Evolutionary conservation across 2,329 filamentous ascomycete species (phyloP), one percentile per base, ranked within the genome.

Genomic region (Venturia carpophila): DNA sequence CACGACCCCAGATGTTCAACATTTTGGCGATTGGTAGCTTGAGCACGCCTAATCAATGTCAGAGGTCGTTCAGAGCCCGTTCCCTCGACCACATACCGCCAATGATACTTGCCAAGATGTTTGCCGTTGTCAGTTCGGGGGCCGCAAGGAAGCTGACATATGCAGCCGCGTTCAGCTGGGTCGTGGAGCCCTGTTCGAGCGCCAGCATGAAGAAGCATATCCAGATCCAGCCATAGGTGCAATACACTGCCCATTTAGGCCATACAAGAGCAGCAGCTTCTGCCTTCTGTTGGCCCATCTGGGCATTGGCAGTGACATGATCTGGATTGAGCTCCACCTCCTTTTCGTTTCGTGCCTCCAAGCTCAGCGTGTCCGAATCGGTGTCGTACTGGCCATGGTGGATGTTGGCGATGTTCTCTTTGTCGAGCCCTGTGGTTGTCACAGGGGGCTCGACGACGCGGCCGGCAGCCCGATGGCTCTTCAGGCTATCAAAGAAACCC

Each of bases 11-110:
- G 45, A 87, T 79, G 74, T 90, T 84, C 63, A 88, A 79, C 21
- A 88, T 77, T 73, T 89, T 89, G 64, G 87, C 86, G 68, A 87
- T 80, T 0, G 86, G 83, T 11, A 88, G 80, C 71, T 87, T 87
- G 65, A 83, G 79, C n/a, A 87, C 79, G 47, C 84, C 87, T 58
- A n/a, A 9, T 37, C 27, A 34, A 37, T 58, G 27, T 58, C 3
- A 58, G 27, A 37, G 10, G 9, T 37, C 13, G 21, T 58, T 58
- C 17, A 37, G 15, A 58, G 11, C 7, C 7, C 5, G 11, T 5
- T 9, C 17, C 9, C 13, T 19, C 6, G 5, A 3, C 1, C 5
- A 37, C 52, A 62, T 60, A 68, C 30, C 68, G n/a, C 69, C 69
- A 24, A 70, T 69, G 49, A 70, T 68, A n/a, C 61, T 67, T 13